Percentiles rank a stretch among this genome's conserved stretches.
These are phyloP conservation scores for Schwanniomyces etchellsii DNA, from an alignment of 1,139 yeast species.

Conservation along the genomic window DNA sequence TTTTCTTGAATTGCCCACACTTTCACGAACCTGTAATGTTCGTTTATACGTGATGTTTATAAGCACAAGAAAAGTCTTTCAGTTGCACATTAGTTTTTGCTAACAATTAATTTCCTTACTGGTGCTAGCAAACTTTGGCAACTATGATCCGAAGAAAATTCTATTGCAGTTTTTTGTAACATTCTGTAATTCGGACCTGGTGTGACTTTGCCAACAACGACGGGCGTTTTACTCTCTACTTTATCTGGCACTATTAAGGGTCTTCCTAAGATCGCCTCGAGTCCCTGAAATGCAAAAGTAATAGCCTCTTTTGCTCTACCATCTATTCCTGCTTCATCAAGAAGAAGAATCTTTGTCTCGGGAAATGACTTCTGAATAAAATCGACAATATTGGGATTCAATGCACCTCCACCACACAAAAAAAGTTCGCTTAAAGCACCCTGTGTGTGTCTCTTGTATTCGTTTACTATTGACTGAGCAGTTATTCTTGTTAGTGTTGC, in stretches of 20 bases:
- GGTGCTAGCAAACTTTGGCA: too few species aligned
- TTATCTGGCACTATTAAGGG: constrained; percentile 9
- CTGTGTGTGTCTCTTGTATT: constrained; percentile 7
- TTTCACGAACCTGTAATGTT: too few species aligned
- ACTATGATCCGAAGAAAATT: too few species aligned
- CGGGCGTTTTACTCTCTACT: too few species aligned
- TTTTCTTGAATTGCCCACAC: too few species aligned
- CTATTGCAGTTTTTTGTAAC: too few species aligned
- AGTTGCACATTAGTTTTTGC: too few species aligned
- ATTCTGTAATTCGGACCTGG: too few species aligned
- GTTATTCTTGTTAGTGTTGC: constrained; percentile 10
- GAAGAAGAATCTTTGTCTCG: constrained; percentile 6
- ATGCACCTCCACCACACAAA: constrained; percentile 11
- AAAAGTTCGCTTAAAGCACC: constrained; percentile 7
- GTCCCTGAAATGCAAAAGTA: constrained; percentile 10
- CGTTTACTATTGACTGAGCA: constrained; percentile 8
- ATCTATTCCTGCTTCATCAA: constrained; percentile 8
- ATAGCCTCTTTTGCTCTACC: constrained; percentile 9
- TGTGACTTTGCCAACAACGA: too few species aligned
- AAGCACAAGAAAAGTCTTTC: too few species aligned
- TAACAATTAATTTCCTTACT: too few species aligned
- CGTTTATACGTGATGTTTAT: too few species aligned
- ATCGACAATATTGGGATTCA: constrained; percentile 8
- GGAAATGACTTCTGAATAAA: constrained; percentile 7
- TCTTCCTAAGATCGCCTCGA: constrained; percentile 9